These are phyloP conservation scores for Tilletiaria anomala DNA, from an alignment of 1,284 basidiomycete genomes.

Conservation along the genomic window DNA sequence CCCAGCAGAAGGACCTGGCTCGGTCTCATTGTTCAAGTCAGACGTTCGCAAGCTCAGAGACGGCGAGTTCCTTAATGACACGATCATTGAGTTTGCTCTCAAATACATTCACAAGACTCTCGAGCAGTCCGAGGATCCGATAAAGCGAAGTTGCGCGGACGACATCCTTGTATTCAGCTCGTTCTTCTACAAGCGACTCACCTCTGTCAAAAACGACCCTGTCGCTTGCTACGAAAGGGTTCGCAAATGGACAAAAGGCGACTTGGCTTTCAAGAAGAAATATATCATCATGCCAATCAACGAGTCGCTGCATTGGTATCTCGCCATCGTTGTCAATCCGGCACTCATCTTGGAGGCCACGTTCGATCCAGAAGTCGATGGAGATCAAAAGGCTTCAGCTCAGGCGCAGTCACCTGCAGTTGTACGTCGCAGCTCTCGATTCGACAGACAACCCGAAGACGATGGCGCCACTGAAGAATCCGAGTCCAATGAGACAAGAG, in stretches of 20 bases:
- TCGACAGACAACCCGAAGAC: no score
- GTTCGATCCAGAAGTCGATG: background rate
- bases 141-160: slow-evolving; percentile 45
- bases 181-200: slow-evolving; percentile 93
- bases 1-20: slow-evolving; percentile 10
- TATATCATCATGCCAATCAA: slow-evolving; percentile 92
- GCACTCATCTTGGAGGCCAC: slow-evolving; percentile 16
- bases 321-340: slow-evolving; percentile 82
- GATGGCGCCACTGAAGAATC: no score
- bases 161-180: slow-evolving; percentile 84
- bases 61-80: slow-evolving; percentile 60
- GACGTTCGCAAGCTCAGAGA: slow-evolving; percentile 24
- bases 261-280: slow-evolving; percentile 77
- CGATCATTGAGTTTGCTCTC: slow-evolving; percentile 83
- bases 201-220: slow-evolving; percentile 43
- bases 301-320: slow-evolving; percentile 91
- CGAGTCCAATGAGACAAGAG: no score
- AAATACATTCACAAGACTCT: slow-evolving; percentile 49
- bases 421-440: no score
- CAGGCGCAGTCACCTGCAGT: no score
- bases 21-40: slow-evolving; percentile 13
- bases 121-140: slow-evolving; percentile 12
- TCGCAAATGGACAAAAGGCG: slow-evolving; percentile 78
- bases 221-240: slow-evolving; percentile 62
- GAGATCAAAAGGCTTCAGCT: slow-evolving; percentile 1